Evolutionary conservation across 1,284 basidiomycete genomes (phyloP).

Genomic region (Thelephora terrestris): DNA sequence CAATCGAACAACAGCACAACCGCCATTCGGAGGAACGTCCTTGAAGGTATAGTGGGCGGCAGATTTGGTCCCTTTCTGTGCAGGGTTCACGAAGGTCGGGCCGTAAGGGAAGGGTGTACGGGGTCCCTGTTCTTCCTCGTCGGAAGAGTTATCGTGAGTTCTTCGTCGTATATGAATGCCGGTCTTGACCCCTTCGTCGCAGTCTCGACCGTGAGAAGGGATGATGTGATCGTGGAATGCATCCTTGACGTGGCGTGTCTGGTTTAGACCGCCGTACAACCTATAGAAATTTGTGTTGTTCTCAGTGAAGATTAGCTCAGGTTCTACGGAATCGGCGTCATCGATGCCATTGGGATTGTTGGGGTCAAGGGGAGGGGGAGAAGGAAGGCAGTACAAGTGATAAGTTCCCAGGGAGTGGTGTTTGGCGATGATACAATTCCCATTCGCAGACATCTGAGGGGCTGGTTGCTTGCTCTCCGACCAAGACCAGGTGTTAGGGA

Average conservation of each 20-base stretch:
- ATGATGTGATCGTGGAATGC: slow-evolving; percentile 99
- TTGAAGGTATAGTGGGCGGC: slow-evolving; percentile 87
- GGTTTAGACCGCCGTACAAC: slow-evolving; percentile 83
- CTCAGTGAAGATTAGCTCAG: slow-evolving; percentile 86
- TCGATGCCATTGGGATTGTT: slow-evolving; percentile 45
- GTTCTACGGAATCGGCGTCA: slow-evolving; percentile 57
- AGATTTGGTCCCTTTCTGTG: slow-evolving; percentile 84
- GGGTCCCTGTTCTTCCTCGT: slow-evolving; percentile 33
- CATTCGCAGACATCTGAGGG: slow-evolving; percentile 57
- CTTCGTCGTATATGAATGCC: slow-evolving; percentile 36
- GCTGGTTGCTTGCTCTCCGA: slow-evolving; percentile 69
- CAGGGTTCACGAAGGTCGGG: slow-evolving; percentile 73
- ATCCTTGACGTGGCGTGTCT: slow-evolving; percentile 84
- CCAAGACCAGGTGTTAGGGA: slow-evolving; percentile 99
- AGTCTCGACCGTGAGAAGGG: slow-evolving; percentile 56
- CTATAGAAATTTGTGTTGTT: slow-evolving; percentile 96
- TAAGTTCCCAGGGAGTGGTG: slow-evolving; percentile 70
- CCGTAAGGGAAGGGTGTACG: slow-evolving; percentile 45
- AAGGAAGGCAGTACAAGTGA: slow-evolving; percentile 85
- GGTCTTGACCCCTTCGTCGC: slow-evolving; percentile 27
- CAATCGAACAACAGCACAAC: slow-evolving; percentile 90
- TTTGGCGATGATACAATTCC: slow-evolving; percentile 59
- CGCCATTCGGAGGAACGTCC: slow-evolving; percentile 83
- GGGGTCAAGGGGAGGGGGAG: slow-evolving; percentile 61
- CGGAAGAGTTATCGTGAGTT: slow-evolving; percentile 16